Conservation (phyloP, 2,329 filamentous ascomycete genomes). For the Colletotrichum sp. region DNA sequence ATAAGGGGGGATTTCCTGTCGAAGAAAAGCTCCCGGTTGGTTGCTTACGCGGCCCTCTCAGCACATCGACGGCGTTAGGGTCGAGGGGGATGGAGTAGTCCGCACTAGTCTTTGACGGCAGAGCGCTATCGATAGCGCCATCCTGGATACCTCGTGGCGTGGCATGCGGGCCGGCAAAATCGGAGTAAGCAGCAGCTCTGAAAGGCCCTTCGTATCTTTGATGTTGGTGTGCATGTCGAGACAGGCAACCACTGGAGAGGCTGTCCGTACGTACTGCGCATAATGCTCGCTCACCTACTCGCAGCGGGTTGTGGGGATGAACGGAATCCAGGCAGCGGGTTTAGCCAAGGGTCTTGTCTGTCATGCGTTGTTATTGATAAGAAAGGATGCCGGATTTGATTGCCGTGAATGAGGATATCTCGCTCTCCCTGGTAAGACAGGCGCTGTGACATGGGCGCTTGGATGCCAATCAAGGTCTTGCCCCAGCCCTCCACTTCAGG, state of each 20-base stretch:
- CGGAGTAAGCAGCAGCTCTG: not conserved
- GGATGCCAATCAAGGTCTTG: not conserved
- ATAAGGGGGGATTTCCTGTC: not conserved
- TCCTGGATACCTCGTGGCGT: conserved; percentile 16
- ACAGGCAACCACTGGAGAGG: not conserved
- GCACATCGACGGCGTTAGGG: not conserved
- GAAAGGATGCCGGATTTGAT: not conserved
- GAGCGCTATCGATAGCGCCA: conserved; percentile 14
- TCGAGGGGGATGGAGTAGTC: not conserved
- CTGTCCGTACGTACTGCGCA: not conserved
- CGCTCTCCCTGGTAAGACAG: not conserved
- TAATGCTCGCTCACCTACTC: not conserved
- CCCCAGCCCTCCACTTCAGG: conserved; percentile 7
- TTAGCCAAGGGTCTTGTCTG: not conserved
- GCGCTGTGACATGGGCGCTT: not conserved
- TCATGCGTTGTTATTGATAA: not conserved
- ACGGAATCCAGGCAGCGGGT: not conserved
- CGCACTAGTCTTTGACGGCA: conserved; percentile 6
- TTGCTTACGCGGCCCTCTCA: conserved; percentile 16
- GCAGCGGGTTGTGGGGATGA: conserved; percentile 7
- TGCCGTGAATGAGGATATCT: not conserved
- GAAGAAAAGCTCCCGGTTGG: not conserved
- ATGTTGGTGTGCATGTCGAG: not conserved
- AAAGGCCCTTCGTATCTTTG: not conserved
- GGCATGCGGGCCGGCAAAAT: conserved; percentile 11